Evolutionary conservation across 2,329 filamentous ascomycete genomes (phyloP).

Genomic region (Neocatenulostroma microsporum): DNA sequence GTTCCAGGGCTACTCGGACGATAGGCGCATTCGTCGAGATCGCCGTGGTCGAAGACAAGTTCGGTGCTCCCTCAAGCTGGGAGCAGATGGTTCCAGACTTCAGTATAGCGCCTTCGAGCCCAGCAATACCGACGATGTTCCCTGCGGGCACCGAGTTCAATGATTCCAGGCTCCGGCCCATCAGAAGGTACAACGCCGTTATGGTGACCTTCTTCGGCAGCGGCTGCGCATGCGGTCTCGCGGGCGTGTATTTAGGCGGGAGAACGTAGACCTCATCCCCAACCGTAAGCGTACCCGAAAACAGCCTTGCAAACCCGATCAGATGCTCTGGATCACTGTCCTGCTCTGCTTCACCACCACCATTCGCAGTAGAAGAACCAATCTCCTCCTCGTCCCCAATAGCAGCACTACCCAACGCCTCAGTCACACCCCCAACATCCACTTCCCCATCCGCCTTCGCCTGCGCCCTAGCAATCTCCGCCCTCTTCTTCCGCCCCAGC

Average conservation of each 20-base stretch:
- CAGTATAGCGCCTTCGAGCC: conserved; percentile 99
- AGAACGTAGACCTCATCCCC: conserved; percentile 99
- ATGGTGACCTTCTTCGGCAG: conserved; percentile 95
- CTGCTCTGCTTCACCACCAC: conserved; percentile 44
- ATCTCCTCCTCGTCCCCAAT: conserved; percentile 45
- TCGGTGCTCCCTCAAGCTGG: conserved; percentile 75
- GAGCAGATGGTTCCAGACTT: conserved; percentile 99
- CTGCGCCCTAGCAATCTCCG: conserved; percentile 75
- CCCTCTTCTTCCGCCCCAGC: conserved; percentile 76
- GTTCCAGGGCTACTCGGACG: conserved; percentile 95
- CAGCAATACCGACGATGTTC: conserved; percentile 99
- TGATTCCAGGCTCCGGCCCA: conserved; percentile 98
- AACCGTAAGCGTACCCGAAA: conserved; percentile 94
- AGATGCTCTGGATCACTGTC: conserved; percentile 97
- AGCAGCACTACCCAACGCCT: conserved; percentile 54
- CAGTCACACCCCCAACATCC: conserved; percentile 50
- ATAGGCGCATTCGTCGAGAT: conserved; percentile 99
- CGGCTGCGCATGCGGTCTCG: conserved; percentile 63
- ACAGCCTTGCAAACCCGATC: conserved; percentile 99
- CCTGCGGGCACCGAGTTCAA: conserved; percentile 98
- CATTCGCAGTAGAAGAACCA: conserved; percentile 44
- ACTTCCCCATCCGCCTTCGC: conserved; percentile 45
- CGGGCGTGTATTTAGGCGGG: conserved; percentile 95
- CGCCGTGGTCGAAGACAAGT: conserved; percentile 86
- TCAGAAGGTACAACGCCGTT: conserved; percentile 99